phyloP scores from a whole-genome alignment of 129 eudicot genomes.

The Gnaphalium uliginosum region DNA sequence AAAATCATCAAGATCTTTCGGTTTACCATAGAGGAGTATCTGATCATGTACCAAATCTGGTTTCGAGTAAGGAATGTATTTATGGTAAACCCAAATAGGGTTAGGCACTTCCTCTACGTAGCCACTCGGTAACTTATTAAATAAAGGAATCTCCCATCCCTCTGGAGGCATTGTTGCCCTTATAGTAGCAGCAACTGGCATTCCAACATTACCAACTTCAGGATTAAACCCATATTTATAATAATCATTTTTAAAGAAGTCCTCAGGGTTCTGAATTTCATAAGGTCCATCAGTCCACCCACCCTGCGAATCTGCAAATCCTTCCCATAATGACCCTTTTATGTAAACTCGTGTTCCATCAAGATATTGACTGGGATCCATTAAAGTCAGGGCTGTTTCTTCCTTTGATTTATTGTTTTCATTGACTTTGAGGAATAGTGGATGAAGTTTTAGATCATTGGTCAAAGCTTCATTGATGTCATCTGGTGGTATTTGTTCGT shows the following conservation, averaged over 20 bases:
- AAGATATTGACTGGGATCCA: slow-evolving; percentile 89
- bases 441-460: slow-evolving; percentile 68
- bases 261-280: slow-evolving; percentile 87
- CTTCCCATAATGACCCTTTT: slow-evolving; percentile 98
- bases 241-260: slow-evolving; percentile 73
- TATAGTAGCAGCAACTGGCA: slow-evolving; percentile 98
- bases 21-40: slow-evolving; percentile 73
- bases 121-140: slow-evolving; percentile 56
- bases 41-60: slow-evolving; percentile 90
- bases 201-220: slow-evolving; percentile 96
- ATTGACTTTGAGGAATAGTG: slow-evolving; percentile 40
- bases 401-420: slow-evolving; percentile 27
- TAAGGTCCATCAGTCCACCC: slow-evolving; percentile 91
- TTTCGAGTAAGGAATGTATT: slow-evolving; percentile 91
- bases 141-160: slow-evolving; percentile 94
- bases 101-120: slow-evolving; percentile 79
- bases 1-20: slow-evolving; percentile 91
- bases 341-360: slow-evolving; percentile 92
- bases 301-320: slow-evolving; percentile 87
- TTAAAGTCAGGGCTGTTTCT: slow-evolving; percentile 15
- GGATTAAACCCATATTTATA: slow-evolving; percentile 92
- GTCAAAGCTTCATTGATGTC: slow-evolving; percentile 79
- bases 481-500: slow-evolving; percentile 88
- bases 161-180: slow-evolving; percentile 91
- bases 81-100: slow-evolving; percentile 89